Evolutionary conservation across 768 basidiomycete species (phyloP).

Genomic region (Suillus ampliporus): DNA sequence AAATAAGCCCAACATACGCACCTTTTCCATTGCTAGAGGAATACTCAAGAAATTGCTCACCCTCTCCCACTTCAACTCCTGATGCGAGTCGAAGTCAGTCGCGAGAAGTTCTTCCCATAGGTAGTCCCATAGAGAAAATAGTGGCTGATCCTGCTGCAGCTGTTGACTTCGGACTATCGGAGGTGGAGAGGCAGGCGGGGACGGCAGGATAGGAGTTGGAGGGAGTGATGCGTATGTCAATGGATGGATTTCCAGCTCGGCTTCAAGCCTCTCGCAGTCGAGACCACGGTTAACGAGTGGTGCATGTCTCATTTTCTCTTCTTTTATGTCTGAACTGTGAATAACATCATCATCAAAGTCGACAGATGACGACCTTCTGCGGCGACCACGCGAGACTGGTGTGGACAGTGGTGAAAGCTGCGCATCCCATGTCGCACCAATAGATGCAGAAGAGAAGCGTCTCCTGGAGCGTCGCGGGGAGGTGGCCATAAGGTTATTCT

Average conservation of each 20-base stretch:
- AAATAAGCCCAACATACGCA: slow-evolving; percentile 33
- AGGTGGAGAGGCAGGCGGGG: slow-evolving; percentile 41
- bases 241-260: slow-evolving; percentile 35
- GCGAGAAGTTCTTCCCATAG: slow-evolving; percentile 86
- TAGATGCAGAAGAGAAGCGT: slow-evolving; percentile 37
- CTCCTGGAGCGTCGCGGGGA: slow-evolving; percentile 40
- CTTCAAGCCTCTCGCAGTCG: slow-evolving; percentile 15
- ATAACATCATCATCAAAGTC: slow-evolving; percentile 9
- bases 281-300: slow-evolving; percentile 1
- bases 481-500: slow-evolving; percentile 28
- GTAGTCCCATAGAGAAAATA: slow-evolving; percentile 93
- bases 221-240: slow-evolving; percentile 76
- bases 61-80: slow-evolving; percentile 94
- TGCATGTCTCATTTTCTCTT: neutral
- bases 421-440: slow-evolving; percentile 29
- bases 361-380: slow-evolving; percentile 19
- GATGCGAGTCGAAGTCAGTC: slow-evolving; percentile 93
- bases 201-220: slow-evolving; percentile 68
- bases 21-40: slow-evolving; percentile 93
- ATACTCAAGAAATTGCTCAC: slow-evolving; percentile 96
- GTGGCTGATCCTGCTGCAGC: slow-evolving; percentile 38
- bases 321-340: slow-evolving; percentile 8
- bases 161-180: slow-evolving; percentile 21
- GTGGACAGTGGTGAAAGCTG: slow-evolving; percentile 18
- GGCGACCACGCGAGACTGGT: slow-evolving; percentile 22